Conservation (phyloP, 306 rosid species). For the Prinsepia uniflora region DNA sequence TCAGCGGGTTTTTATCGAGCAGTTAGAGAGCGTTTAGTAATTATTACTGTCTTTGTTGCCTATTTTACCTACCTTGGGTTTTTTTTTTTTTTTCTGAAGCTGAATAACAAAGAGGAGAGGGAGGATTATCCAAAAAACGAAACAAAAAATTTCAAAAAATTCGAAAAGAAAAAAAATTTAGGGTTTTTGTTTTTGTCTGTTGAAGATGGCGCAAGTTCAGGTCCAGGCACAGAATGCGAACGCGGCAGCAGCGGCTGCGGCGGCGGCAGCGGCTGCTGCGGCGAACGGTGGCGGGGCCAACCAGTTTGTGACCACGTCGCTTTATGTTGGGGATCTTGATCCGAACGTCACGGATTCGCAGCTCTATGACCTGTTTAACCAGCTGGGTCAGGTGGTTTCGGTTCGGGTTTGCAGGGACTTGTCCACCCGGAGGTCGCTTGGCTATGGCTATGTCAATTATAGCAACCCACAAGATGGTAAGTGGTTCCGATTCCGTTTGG, state of each 20-base stretch:
- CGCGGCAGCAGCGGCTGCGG: conserved; percentile 36
- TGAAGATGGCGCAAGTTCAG: conserved; percentile 84
- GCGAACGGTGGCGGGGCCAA: conserved; percentile 46
- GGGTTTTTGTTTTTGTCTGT: conserved; percentile 13
- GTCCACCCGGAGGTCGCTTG: conserved; percentile 80
- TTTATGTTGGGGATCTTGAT: conserved; percentile 96
- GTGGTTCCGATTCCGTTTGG: conserved; percentile 17
- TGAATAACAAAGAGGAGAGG: conserved; percentile 91
- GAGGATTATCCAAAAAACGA: conserved; percentile 38
- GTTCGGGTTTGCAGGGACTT: conserved; percentile 99
- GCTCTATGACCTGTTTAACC: conserved; percentile 85
- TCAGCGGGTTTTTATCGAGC: conserved; percentile 13
- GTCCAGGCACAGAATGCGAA: conserved; percentile 70
- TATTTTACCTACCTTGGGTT: conserved; percentile 47
- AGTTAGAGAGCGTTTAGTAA: conserved; percentile 11
- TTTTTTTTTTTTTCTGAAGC: too few relatives aligned
- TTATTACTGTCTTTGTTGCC: conserved; percentile 6
- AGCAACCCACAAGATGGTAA: conserved; percentile 77
- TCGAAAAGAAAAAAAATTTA: not conserved
- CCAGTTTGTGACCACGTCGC: conserved; percentile 85
- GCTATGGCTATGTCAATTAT: conserved; percentile 90
- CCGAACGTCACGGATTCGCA: conserved; percentile 74
- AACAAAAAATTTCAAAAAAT: not conserved
- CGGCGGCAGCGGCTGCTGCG: not conserved
- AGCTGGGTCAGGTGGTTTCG: conserved; percentile 88